These are phyloP conservation scores for Areca catechu DNA, from an alignment of 176 grass and related monocot species.

Conservation along the genomic window DNA sequence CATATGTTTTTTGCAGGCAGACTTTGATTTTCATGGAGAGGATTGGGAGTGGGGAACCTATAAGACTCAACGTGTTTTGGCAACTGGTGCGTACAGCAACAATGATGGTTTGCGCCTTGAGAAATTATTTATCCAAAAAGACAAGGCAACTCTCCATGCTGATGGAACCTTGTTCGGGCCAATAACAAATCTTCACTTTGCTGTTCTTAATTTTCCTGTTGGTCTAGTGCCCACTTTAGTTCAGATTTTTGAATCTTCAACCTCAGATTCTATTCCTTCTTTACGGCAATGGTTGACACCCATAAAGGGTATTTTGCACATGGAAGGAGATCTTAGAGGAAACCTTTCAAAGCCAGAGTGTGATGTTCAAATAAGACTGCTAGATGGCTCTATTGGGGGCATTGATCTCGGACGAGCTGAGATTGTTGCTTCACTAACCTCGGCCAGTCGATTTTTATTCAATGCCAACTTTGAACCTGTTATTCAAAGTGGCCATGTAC, in stretches of 20 bases:
- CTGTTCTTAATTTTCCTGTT: conserved; percentile 93
- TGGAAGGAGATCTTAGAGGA: conserved; percentile 95
- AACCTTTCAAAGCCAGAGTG: conserved; percentile 88
- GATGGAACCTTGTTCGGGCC: conserved; percentile 87
- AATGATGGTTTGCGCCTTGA: conserved; percentile 87
- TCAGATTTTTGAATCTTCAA: conserved; percentile 91
- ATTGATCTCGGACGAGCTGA: conserved; percentile 92
- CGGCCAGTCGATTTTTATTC: conserved; percentile 73
- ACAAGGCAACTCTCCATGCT: conserved; percentile 96
- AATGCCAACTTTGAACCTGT: conserved; percentile 88
- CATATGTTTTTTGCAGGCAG: conserved; percentile 44
- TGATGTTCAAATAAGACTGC: conserved; percentile 93
- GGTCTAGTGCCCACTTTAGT: conserved; percentile 84
- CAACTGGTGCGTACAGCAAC: conserved; percentile 84
- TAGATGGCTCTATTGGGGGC: conserved; percentile 82
- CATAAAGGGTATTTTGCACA: conserved; percentile 93
- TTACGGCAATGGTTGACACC: conserved; percentile 93
- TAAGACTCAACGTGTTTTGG: conserved; percentile 73
- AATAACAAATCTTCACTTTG: conserved; percentile 98
- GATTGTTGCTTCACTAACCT: conserved; percentile 88
- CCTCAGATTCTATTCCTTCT: conserved; percentile 79
- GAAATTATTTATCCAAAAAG: conserved; percentile 97
- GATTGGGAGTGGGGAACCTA: conserved; percentile 99
- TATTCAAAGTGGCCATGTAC: conserved; percentile 89
- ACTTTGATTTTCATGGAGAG: conserved; percentile 97